Percentiles rank a stretch among this genome's conserved stretches.
Conservation (phyloP, 345 rosid species). For the Rhodomyrtus tomentosa region DNA sequence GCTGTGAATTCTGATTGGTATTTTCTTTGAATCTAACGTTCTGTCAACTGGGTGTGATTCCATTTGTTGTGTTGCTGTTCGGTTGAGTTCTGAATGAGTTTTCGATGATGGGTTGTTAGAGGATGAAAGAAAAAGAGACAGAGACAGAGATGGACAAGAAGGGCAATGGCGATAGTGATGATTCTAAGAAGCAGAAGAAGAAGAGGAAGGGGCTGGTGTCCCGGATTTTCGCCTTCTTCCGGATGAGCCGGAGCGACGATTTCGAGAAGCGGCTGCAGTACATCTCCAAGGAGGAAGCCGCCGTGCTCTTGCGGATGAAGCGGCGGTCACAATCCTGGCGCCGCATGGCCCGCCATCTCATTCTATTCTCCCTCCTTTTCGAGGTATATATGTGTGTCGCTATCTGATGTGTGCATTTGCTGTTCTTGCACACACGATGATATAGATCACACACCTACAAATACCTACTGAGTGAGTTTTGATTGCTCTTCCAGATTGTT, state of each 20-base stretch:
- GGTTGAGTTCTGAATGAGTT: not conserved
- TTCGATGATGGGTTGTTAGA: not conserved
- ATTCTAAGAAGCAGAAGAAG: slow-evolving; percentile 19
- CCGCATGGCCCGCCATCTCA: slow-evolving; percentile 44
- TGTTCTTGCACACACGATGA: not conserved
- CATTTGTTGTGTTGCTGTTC: not conserved
- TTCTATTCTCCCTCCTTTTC: slow-evolving; percentile 48
- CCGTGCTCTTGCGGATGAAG: slow-evolving; percentile 53
- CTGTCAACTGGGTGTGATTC: not conserved
- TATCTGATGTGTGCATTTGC: not conserved
- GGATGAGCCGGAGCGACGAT: slow-evolving; percentile 44
- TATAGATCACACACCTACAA: not conserved
- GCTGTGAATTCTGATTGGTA: not conserved
- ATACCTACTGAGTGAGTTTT: not conserved
- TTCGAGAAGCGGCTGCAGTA: slow-evolving; percentile 80
- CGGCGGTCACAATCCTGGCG: slow-evolving; percentile 56
- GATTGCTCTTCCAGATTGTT: slow-evolving; percentile 12
- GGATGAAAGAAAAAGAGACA: not conserved
- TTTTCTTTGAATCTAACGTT: not conserved
- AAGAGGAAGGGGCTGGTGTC: slow-evolving; percentile 54
- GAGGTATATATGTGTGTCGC: slow-evolving; percentile 42
- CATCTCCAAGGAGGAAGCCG: slow-evolving; percentile 82
- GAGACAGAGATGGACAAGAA: not conserved
- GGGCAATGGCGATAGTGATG: not conserved
- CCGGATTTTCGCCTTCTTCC: slow-evolving; percentile 57